Percentiles rank a stretch among this genome's conserved stretches.
Conservation (phyloP, 2,329 filamentous ascomycete species). For the Xylaria sp. region DNA sequence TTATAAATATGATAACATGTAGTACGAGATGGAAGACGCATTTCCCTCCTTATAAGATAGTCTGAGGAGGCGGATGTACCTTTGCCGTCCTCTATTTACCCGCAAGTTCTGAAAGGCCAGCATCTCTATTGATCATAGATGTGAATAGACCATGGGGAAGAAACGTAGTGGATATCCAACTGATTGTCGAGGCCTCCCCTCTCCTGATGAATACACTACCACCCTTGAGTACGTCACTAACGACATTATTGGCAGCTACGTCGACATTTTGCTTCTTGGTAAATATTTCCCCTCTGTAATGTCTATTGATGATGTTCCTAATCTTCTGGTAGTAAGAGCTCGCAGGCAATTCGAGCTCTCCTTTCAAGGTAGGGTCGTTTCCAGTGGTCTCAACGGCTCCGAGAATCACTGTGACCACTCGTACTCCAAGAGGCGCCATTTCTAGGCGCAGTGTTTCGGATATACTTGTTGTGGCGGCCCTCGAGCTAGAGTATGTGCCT, state of each 20-base stretch:
- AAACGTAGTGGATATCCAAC: constrained; percentile 17
- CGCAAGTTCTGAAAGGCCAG: constrained; percentile 16
- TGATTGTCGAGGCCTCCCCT: constrained; percentile 19
- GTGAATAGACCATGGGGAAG: constrained; percentile 9
- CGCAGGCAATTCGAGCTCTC: constrained; percentile 9
- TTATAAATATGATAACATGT: background rate
- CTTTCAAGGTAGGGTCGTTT: background rate
- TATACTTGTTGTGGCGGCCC: constrained; percentile 5
- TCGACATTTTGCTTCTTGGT: constrained; percentile 14
- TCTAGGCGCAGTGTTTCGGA: constrained; percentile 9
- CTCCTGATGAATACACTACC: constrained; percentile 18
- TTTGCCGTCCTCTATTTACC: background rate
- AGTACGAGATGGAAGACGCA: background rate
- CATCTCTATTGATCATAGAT: constrained; percentile 10
- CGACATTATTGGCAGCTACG: constrained; percentile 10
- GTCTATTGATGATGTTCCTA: constrained; percentile 8
- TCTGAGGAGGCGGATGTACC: background rate
- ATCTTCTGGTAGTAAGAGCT: constrained; percentile 24
- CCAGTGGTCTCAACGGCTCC: constrained; percentile 8
- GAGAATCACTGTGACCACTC: constrained; percentile 13
- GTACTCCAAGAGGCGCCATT: constrained; percentile 14
- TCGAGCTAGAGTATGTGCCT: constrained; percentile 3
- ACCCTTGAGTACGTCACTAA: constrained; percentile 18
- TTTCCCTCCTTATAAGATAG: background rate
- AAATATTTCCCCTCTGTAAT: constrained; percentile 6